Percentiles rank a stretch among this genome's conserved stretches.
These are phyloP conservation scores for Encephalitozoon hellem DNA, from an alignment of 371 early-diverging fungal genomes.

Conservation along the genomic window DNA sequence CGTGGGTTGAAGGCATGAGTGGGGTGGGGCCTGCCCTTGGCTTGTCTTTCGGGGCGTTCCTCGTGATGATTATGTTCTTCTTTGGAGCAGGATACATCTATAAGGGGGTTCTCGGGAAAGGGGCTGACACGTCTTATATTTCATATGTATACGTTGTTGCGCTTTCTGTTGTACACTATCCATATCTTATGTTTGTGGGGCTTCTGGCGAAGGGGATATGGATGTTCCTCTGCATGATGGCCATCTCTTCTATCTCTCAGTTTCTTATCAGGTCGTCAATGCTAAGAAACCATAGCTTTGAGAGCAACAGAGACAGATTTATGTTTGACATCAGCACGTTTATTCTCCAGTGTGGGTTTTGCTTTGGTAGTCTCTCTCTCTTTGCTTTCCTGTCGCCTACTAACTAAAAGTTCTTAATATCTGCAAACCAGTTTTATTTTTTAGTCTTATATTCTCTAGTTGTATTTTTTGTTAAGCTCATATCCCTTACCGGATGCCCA, in stretches of 20 bases:
- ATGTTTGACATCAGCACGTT: not conserved
- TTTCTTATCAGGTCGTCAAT: not conserved
- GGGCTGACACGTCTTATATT: not conserved
- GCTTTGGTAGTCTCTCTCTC: not conserved
- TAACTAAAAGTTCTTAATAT: not conserved
- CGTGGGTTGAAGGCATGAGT: not conserved
- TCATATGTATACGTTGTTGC: constrained; percentile 1
- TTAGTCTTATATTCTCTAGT: not conserved
- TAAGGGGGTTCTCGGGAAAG: not conserved
- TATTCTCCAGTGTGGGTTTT: not conserved
- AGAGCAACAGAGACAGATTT: not conserved
- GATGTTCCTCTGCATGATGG: not conserved
- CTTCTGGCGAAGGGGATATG: not conserved
- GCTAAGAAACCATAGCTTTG: not conserved
- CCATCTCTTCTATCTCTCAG: not conserved
- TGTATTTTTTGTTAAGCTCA: not conserved
- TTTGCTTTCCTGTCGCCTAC: not conserved
- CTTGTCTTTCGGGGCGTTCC: not conserved
- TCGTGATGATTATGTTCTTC: not conserved
- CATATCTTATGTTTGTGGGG: not conserved
- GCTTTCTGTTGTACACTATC: not conserved
- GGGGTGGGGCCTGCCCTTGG: not conserved
- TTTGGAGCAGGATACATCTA: constrained; percentile 6
- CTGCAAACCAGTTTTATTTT: not conserved
- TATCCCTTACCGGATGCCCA: constrained; percentile 8